Evolutionary conservation across 306 rosid species (phyloP).

Genomic region (Alnus glutinosa): DNA sequence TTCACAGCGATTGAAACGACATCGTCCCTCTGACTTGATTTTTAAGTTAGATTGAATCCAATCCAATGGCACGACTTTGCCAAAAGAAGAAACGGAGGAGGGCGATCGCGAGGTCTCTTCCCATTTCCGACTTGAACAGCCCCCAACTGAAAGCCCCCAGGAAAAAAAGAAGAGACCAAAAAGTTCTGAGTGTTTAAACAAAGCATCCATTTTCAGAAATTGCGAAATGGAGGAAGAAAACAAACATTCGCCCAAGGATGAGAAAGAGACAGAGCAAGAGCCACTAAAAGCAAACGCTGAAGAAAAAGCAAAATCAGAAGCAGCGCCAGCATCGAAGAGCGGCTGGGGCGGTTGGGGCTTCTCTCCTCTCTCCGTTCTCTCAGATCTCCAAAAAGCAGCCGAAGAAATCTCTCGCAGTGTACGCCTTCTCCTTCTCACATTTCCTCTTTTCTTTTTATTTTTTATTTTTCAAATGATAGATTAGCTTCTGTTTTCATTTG

Average conservation of each 20-base stretch:
- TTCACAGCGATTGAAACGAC: no score
- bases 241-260: slow-evolving; percentile 50
- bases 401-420: slow-evolving; percentile 97
- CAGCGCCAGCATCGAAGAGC: slow-evolving; percentile 35
- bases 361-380: slow-evolving; percentile 64
- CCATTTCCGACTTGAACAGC: no score
- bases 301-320: slow-evolving; percentile 13
- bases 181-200: neutral
- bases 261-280: slow-evolving; percentile 24
- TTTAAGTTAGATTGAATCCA: no score
- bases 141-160: neutral
- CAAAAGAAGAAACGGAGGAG: no score
- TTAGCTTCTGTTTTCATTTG: neutral
- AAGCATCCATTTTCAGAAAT: neutral
- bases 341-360: slow-evolving; percentile 91
- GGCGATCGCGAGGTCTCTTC: no score
- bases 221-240: slow-evolving; percentile 51
- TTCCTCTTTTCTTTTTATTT: neutral
- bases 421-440: slow-evolving; percentile 20
- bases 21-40: no score
- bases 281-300: slow-evolving; percentile 25
- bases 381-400: slow-evolving; percentile 91
- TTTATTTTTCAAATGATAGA: neutral
- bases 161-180: neutral
- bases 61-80: no score